A percentile compares a stretch with the other conserved stretches of the same genome.
phyloP scores from a whole-genome alignment of 305 asterid genomes.

The Solanum hybrid region DNA sequence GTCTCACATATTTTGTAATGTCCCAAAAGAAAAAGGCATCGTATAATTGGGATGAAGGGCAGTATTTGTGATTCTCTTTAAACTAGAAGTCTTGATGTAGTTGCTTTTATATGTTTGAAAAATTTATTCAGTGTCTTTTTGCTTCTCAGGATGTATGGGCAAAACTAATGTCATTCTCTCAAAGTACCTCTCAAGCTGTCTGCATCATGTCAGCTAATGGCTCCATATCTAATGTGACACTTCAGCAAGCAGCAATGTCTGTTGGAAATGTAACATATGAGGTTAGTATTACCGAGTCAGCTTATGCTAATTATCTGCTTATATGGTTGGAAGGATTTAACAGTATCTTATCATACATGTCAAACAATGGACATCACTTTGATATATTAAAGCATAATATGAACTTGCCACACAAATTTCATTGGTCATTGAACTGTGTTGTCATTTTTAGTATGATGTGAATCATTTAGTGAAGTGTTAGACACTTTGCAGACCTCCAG shows the following conservation, averaged over 20 bases:
- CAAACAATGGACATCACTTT: not conserved
- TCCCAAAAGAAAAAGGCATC: not conserved
- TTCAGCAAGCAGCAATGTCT: conserved; percentile 37
- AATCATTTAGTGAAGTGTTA: not conserved
- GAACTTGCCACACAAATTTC: not conserved
- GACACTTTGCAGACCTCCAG: not conserved
- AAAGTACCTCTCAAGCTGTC: conserved; percentile 35
- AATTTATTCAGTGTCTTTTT: not conserved
- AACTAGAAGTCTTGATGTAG: not conserved
- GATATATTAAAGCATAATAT: not conserved
- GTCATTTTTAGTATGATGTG: not conserved
- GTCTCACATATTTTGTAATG: not conserved
- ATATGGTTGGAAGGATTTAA: not conserved
- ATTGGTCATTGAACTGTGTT: not conserved
- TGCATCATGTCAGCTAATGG: conserved; percentile 46
- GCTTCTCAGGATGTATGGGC: conserved; percentile 41
- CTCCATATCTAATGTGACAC: conserved; percentile 36
- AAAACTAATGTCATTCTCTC: conserved; percentile 37
- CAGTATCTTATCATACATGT: not conserved
- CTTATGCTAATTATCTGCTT: not conserved
- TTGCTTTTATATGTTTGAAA: not conserved
- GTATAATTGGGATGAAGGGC: not conserved
- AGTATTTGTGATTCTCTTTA: not conserved
- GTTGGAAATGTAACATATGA: conserved; percentile 49
- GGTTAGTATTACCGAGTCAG: conserved; percentile 15